These are phyloP conservation scores for Zygosaccharomyces kombuchaensis DNA, from an alignment of 805 yeast species.

Conservation along the genomic window DNA sequence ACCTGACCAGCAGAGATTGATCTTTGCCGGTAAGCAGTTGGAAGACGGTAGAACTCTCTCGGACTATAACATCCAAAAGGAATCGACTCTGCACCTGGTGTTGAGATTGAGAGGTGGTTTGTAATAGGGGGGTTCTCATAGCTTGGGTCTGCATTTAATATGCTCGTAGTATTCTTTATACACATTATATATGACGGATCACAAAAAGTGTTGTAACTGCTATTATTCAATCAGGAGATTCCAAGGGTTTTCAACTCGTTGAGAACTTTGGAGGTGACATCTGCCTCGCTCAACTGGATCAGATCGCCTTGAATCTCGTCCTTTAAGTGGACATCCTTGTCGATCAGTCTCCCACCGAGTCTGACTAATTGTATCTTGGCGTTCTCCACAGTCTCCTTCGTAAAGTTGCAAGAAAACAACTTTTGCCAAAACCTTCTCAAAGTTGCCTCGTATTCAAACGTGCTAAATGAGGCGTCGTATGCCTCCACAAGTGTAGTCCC, in stretches of 20 bases:
- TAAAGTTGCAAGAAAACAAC: slow-evolving; percentile 34
- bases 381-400: slow-evolving; percentile 47
- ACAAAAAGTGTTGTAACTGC: neutral
- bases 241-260: slow-evolving; percentile 33
- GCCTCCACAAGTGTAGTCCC: slow-evolving; percentile 26
- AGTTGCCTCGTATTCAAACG: slow-evolving; percentile 7
- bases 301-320: slow-evolving; percentile 25
- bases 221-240: neutral
- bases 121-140: slow-evolving; percentile 15
- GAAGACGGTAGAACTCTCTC: slow-evolving; percentile 94
- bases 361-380: slow-evolving; percentile 50
- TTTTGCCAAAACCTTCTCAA: slow-evolving; percentile 23
- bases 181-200: neutral
- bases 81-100: slow-evolving; percentile 80
- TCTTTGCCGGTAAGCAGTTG: slow-evolving; percentile 93
- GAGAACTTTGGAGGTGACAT: slow-evolving; percentile 46
- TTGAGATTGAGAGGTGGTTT: slow-evolving; percentile 71
- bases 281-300: slow-evolving; percentile 30
- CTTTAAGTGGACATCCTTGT: slow-evolving; percentile 11
- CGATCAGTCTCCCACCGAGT: slow-evolving; percentile 29
- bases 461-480: slow-evolving; percentile 2
- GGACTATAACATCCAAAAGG: slow-evolving; percentile 94
- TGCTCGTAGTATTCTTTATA: slow-evolving; percentile 1
- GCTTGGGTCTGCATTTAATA: slow-evolving; percentile 51
- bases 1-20: slow-evolving; percentile 93